Percentiles rank a stretch among this genome's conserved stretches.
phyloP scores from a whole-genome alignment of 139 green algal species.

The Chlamydomonas asymmetrica region DNA sequence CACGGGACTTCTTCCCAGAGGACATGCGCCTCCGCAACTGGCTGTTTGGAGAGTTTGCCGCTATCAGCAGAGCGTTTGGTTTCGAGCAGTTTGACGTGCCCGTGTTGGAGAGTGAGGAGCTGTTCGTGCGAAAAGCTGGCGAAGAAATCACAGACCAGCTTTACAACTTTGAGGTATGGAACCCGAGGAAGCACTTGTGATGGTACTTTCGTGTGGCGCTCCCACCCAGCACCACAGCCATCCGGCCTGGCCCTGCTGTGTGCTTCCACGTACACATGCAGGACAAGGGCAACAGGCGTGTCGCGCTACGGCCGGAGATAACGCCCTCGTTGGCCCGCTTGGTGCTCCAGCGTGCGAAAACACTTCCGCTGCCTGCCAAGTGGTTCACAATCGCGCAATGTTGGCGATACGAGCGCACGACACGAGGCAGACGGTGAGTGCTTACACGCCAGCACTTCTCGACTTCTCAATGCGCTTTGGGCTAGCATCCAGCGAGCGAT shows the following conservation, averaged over 20 bases:
- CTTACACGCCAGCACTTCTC: no score
- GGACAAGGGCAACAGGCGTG: conserved; percentile 89
- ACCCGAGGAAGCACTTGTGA: background rate
- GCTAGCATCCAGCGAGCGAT: no score
- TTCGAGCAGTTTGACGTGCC: conserved; percentile 96
- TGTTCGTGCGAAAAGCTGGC: conserved; percentile 95
- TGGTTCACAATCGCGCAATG: conserved; percentile 96
- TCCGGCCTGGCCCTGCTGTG: background rate
- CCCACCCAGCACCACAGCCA: no score
- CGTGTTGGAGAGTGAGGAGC: conserved; percentile 95
- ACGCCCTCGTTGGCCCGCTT: conserved; percentile 91
- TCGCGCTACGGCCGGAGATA: conserved; percentile 94
- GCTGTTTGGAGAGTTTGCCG: conserved; percentile 87
- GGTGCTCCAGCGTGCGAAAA: conserved; percentile 68
- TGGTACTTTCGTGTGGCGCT: background rate
- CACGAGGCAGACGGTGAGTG: conserved; percentile 76
- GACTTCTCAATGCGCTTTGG: no score
- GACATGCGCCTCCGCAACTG: conserved; percentile 92
- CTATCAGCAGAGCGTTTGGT: conserved; percentile 69
- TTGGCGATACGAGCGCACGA: conserved; percentile 97
- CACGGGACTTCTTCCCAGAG: conserved; percentile 93
- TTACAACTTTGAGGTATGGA: conserved; percentile 91
- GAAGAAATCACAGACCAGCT: conserved; percentile 98
- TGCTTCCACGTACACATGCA: no score
- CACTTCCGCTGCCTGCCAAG: conserved; percentile 87